Evolutionary conservation across 2,329 filamentous ascomycete species (phyloP).

Genomic region (Penicillium oxalicum): DNA sequence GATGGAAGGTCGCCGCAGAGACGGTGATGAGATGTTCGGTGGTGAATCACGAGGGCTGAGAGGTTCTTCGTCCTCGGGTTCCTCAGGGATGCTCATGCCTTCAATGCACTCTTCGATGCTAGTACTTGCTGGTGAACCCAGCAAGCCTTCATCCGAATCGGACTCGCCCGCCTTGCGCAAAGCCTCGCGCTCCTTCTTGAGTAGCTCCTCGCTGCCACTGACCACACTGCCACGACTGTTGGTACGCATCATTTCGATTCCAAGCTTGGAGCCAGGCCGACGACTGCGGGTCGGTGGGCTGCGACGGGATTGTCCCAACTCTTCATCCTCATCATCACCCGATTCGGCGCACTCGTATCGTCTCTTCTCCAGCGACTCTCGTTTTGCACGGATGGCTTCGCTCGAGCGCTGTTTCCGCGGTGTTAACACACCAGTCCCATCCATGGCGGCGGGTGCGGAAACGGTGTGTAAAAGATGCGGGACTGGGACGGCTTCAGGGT

Average conservation of each 20-base stretch:
- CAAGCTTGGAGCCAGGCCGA: slow-evolving; percentile 77
- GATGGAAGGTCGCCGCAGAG: slow-evolving; percentile 12
- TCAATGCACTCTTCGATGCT: slow-evolving; percentile 30
- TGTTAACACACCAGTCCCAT: slow-evolving; percentile 43
- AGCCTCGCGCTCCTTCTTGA: slow-evolving; percentile 31
- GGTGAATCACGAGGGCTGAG: slow-evolving; percentile 21
- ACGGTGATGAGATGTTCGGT: not conserved
- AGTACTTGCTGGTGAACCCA: slow-evolving; percentile 19
- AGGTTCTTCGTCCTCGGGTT: slow-evolving; percentile 29
- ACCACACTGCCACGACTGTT: slow-evolving; percentile 82
- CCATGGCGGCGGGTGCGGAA: slow-evolving; percentile 60
- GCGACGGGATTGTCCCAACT: slow-evolving; percentile 59
- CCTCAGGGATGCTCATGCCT: slow-evolving; percentile 31
- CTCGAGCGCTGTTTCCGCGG: slow-evolving; percentile 61
- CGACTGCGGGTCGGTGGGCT: slow-evolving; percentile 49
- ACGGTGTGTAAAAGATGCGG: slow-evolving; percentile 54
- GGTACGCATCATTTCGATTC: slow-evolving; percentile 96
- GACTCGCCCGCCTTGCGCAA: slow-evolving; percentile 22
- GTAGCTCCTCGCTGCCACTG: slow-evolving; percentile 39
- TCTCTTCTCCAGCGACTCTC: slow-evolving; percentile 67
- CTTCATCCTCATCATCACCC: slow-evolving; percentile 91
- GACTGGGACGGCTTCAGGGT: slow-evolving; percentile 35
- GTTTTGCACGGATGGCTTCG: slow-evolving; percentile 68
- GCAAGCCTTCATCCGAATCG: slow-evolving; percentile 20
- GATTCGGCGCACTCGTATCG: slow-evolving; percentile 73